phyloP scores from a whole-genome alignment of 139 green algal species.

The Chlamydomonas schloesseri region DNA sequence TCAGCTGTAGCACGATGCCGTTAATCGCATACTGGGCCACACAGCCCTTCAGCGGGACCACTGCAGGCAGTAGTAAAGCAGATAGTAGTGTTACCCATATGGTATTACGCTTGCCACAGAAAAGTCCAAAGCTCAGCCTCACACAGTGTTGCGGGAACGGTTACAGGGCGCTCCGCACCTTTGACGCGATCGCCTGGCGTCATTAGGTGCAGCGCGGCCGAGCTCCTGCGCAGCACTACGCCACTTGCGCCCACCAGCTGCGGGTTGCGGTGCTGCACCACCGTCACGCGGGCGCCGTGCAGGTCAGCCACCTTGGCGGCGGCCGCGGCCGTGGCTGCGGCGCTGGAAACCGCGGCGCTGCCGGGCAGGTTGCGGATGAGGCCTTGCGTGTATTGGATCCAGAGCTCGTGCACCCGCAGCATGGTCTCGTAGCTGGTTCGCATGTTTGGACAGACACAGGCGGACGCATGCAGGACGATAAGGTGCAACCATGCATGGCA shows the following conservation, averaged over 20 bases:
- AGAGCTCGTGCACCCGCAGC: conserved; percentile 25
- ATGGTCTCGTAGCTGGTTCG: conserved; percentile 25
- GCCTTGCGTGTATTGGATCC: neutral
- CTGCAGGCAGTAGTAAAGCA: neutral
- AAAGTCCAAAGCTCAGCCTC: too few relatives aligned
- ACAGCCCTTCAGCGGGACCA: conserved; percentile 12
- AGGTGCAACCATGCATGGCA: too few relatives aligned
- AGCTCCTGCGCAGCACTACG: neutral
- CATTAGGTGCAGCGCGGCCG: neutral
- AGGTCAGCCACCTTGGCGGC: neutral
- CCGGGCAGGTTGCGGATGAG: neutral
- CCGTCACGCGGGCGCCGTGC: conserved; percentile 12
- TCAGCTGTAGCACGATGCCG: neutral
- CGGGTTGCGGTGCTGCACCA: conserved; percentile 17
- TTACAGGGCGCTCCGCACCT: neutral
- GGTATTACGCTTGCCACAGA: too few relatives aligned
- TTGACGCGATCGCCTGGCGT: neutral
- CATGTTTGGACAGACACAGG: neutral
- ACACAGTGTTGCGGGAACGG: too few relatives aligned
- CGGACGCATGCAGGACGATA: too few relatives aligned
- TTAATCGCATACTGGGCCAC: neutral
- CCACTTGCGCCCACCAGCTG: neutral
- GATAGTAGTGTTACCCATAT: too few relatives aligned
- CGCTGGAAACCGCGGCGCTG: neutral
- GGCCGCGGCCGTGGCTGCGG: neutral